phyloP scores from a whole-genome alignment of 345 rosid species.

The Euphorbia pulcherrima region DNA sequence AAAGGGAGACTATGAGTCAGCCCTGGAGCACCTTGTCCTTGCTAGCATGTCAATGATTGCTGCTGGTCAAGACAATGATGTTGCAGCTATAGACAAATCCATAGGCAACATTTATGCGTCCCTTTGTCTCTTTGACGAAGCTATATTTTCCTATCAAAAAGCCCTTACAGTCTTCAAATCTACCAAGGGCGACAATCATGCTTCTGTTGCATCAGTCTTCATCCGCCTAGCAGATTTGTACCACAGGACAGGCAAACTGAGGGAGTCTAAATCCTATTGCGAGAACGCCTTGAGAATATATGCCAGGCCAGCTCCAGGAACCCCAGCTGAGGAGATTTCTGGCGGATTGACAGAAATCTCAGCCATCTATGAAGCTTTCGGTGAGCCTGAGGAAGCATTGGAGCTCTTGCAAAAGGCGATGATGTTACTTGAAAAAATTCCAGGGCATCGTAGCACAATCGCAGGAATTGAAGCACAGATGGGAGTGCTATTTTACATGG shows the following conservation, averaged over 20 bases:
- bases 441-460: slow-evolving; percentile 80
- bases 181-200: slow-evolving; percentile 81
- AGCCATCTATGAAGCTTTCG: slow-evolving; percentile 81
- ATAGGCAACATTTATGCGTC: slow-evolving; percentile 82
- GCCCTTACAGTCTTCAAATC: slow-evolving; percentile 90
- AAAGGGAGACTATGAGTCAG: slow-evolving; percentile 84
- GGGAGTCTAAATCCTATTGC: slow-evolving; percentile 90
- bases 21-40: slow-evolving; percentile 93
- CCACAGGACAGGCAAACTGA: slow-evolving; percentile 83
- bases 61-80: slow-evolving; percentile 78
- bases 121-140: slow-evolving; percentile 86
- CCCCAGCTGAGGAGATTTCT: slow-evolving; percentile 79
- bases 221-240: slow-evolving; percentile 88
- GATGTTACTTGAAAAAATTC: slow-evolving; percentile 79
- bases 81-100: slow-evolving; percentile 89
- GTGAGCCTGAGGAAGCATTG: slow-evolving; percentile 93
- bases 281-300: slow-evolving; percentile 86
- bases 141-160: slow-evolving; percentile 94
- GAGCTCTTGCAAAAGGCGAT: slow-evolving; percentile 79
- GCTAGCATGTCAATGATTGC: slow-evolving; percentile 98
- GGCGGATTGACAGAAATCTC: slow-evolving; percentile 84
- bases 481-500: slow-evolving; percentile 92
- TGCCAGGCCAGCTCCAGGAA: slow-evolving; percentile 83
- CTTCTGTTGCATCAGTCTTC: slow-evolving; percentile 80
- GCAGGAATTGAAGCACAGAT: slow-evolving; percentile 96